Base-by-base conservation (phyloP, 1,139 yeast species). In the Yamadazyma sp. region DNA sequence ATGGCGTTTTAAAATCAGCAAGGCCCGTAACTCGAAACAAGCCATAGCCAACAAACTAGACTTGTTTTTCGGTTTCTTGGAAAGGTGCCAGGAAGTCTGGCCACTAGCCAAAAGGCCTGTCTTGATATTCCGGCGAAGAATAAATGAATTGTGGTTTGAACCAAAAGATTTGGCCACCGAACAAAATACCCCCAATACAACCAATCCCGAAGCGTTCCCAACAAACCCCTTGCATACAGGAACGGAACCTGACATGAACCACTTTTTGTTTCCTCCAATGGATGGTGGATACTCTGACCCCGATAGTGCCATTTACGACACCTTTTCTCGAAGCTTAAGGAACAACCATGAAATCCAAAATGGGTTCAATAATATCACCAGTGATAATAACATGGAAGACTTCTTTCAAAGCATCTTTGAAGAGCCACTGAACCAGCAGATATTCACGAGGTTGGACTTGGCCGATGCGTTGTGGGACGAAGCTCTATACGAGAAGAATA, bases 1-100 rank as follows among this genome's bases (percentile, higher is more conserved):
- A 12, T 42, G 47, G 41, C 37, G 43, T 10, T 46, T 39, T 35
- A 44, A 45, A 27, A 36, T 39, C 9, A 27, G 42, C 11, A 32
- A 39, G 12, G 22, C 31, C 17, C 12, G 31, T 11, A 26, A 32
- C 14, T n/a, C 20, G 14, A 41, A 33, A 17, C 32, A 22, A 6
- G 22, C n/a, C 11, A 23, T 42, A 7, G 23, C 24, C n/a, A 18
- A 37, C 11, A 38, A 36, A 12, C 20, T 42, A n/a, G 24, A 30
- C 15, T 26, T 38, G 10, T 45, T 44, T 29, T 38, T 38, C 7
- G 31, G 35, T 2, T 45, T 44, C 33, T 38, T 44, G 20, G 42
- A 41, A 17, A 36, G 40, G 12, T 42, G 47, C 25, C 34, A 40
- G 17, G 7, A 23, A 3, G 40, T 42, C 14, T 45, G 49, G 47